Percentiles rank a stretch among this genome's conserved stretches.
Conservation (phyloP, 2,329 filamentous ascomycete species). For the Phaeosphaeria sp. region DNA sequence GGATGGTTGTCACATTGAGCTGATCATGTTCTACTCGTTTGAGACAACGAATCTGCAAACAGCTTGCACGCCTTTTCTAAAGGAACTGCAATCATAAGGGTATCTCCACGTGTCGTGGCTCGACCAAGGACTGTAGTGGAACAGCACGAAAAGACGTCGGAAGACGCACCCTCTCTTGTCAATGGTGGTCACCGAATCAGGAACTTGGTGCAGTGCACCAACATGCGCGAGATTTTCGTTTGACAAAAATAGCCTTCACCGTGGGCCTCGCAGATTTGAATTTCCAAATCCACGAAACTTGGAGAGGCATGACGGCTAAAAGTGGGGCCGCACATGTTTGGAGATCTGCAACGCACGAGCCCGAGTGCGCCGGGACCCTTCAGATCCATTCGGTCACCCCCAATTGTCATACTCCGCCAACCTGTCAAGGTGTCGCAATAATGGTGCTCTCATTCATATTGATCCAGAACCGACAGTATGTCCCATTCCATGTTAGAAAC, state of each 20-base stretch:
- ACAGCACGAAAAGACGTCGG: background rate
- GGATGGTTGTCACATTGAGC: background rate
- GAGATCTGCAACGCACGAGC: constrained; percentile 10
- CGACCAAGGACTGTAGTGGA: background rate
- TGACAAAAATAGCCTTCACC: background rate
- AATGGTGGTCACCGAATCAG: too few relatives aligned
- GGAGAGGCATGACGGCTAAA: constrained; percentile 11
- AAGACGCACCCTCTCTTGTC: too few relatives aligned
- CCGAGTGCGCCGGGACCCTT: constrained; percentile 4
- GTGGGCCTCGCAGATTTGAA: background rate
- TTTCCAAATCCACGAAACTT: background rate
- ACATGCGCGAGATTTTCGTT: background rate
- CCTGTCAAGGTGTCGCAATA: background rate
- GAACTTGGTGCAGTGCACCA: too few relatives aligned
- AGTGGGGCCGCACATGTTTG: constrained; percentile 15
- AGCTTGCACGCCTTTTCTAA: background rate
- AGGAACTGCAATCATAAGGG: too few relatives aligned
- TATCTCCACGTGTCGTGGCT: background rate
- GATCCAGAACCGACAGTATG: constrained; percentile 86
- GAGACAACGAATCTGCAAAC: background rate
- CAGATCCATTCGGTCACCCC: constrained; percentile 3
- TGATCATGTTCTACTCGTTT: background rate
- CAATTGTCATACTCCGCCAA: background rate
- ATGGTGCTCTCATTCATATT: constrained; percentile 85
- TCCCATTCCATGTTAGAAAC: constrained; percentile 5